Evolutionary conservation across 1,284 basidiomycete genomes (phyloP), one percentile per base, ranked within the genome.

Genomic region (Cryptococcus hybrid): DNA sequence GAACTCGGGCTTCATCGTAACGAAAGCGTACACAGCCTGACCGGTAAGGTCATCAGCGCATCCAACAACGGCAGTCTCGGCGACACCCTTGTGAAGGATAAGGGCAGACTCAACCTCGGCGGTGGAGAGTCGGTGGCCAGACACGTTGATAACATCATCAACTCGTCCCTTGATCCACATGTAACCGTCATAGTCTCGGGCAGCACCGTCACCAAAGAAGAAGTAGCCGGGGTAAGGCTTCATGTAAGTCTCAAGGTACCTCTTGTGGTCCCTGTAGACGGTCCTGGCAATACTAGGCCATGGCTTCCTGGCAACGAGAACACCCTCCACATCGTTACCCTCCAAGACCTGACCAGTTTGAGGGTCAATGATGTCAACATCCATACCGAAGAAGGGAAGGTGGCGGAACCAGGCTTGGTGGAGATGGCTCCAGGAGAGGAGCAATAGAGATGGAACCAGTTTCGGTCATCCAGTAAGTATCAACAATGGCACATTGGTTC

Each of bases 231-330:
- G 71, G 61, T 77, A 77, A 43, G 72, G 71, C 54, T 84, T 85
- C 88, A 98, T 91, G 82, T 98, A 98, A 24, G 92, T 96, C 54
- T 98, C 94, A 39, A 96, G 81, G 77, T 90, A 93, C 52, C 92
- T 82, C 73, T 89, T 85, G 79, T 99, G 95, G 80, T 99, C 95
- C 57, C 85, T 83, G 81, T 86, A 95, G 61, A 99, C 87, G 13
- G 92, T 91, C 58, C 96, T 85, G n/a, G 95, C 95, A 71, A 99
- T 89, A 54, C 90, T 92, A 8, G 95, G 96, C 95, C 94, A 99
- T 8, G 93, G 92, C 59, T 81, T 83, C 80, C 86, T 88, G 71
- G 97, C 81, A 34, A 85, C 90, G 11, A 99, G 84, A 7, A 97
- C 91, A 73, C 95, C 96, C 75, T 97, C 93, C 43, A 93, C 90